phyloP scores from a whole-genome alignment of 2,329 filamentous ascomycete species.

The Pezicula neosporulosa region DNA sequence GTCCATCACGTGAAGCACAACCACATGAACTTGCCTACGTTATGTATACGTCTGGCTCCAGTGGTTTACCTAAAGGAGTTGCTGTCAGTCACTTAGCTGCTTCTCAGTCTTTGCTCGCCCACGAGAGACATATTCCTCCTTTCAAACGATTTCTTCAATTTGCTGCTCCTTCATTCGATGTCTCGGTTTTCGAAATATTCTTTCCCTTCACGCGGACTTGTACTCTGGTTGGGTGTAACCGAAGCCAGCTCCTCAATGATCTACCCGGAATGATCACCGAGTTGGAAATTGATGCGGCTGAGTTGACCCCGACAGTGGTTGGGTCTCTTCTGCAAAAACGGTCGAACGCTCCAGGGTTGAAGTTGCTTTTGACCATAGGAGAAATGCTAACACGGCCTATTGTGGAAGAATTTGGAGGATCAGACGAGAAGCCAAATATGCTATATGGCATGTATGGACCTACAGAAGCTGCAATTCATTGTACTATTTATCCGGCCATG shows the following conservation, averaged over 20 bases:
- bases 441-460: slow-evolving; percentile 94
- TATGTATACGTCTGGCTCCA: slow-evolving; percentile 92
- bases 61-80: slow-evolving; percentile 85
- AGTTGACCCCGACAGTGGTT: slow-evolving; percentile 85
- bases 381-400: slow-evolving; percentile 85
- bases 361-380: slow-evolving; percentile 78
- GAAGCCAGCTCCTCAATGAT: slow-evolving; percentile 69
- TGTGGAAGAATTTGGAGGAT: slow-evolving; percentile 70
- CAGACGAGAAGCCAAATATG: slow-evolving; percentile 47
- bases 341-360: slow-evolving; percentile 62
- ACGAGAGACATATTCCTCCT: slow-evolving; percentile 70
- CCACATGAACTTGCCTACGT: slow-evolving; percentile 66
- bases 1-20: slow-evolving; percentile 8
- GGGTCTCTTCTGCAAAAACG: slow-evolving; percentile 71
- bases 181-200: slow-evolving; percentile 93
- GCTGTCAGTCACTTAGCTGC: slow-evolving; percentile 75
- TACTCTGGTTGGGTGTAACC: slow-evolving; percentile 70
- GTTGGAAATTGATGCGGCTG: slow-evolving; percentile 75
- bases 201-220: slow-evolving; percentile 74
- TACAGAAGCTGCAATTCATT: slow-evolving; percentile 89
- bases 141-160: slow-evolving; percentile 88
- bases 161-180: slow-evolving; percentile 88
- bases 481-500: slow-evolving; percentile 69
- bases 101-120: slow-evolving; percentile 78
- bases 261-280: slow-evolving; percentile 62